These are phyloP conservation scores for Aspergillus proliferans DNA, from an alignment of 2,329 filamentous ascomycete genomes.

Conservation along the genomic window DNA sequence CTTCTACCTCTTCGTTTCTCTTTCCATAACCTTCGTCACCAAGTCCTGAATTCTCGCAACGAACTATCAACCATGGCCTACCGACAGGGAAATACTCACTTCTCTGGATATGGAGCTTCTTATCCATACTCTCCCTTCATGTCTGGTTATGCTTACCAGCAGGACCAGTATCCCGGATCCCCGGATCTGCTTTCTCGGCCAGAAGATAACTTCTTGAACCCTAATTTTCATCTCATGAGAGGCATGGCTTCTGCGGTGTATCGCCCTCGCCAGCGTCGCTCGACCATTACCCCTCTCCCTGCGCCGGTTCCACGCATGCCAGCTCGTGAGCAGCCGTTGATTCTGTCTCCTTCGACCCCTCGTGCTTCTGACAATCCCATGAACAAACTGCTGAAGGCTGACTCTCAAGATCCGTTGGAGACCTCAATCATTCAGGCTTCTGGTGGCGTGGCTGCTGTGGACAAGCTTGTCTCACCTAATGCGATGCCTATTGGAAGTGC, in stretches of 20 bases:
- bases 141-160: not conserved
- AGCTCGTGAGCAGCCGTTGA: not conserved
- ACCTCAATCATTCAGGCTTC: not conserved
- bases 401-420: constrained; percentile 1
- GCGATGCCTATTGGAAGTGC: constrained; percentile 26
- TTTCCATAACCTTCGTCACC: not conserved
- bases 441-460: constrained; percentile 3
- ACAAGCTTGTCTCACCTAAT: constrained; percentile 11
- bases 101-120: not conserved
- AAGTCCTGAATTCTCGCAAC: not conserved
- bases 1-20: not conserved
- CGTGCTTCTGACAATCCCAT: not conserved
- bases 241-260: constrained; percentile 1
- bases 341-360: constrained; percentile 2
- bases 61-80: constrained; percentile 1
- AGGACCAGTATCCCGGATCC: not conserved
- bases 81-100: not conserved
- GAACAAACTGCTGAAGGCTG: constrained; percentile 1
- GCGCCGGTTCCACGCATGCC: not conserved
- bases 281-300: not conserved
- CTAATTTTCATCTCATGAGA: not conserved
- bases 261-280: not conserved
- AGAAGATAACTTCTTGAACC: not conserved
- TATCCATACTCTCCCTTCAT: not conserved
- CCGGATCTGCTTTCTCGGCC: not conserved